phyloP scores from a whole-genome alignment of 176 grass and related monocot species.

The Carex myosuroides region DNA sequence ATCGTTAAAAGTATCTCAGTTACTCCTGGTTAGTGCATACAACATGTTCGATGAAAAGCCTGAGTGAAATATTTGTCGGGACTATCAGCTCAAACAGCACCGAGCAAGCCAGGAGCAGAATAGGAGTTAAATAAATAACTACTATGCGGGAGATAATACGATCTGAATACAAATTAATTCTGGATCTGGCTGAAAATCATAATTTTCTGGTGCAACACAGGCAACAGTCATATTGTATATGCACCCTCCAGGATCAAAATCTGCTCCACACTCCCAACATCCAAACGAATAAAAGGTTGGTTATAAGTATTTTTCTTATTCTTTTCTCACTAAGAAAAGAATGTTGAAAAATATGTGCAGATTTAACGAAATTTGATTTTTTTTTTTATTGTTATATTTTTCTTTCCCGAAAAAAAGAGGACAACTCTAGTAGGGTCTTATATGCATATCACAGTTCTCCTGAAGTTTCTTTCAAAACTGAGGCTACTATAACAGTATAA shows the following conservation, averaged over 20 bases:
- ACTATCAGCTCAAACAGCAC: neutral
- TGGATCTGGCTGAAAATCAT: neutral
- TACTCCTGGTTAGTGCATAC: neutral
- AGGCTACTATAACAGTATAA: no score
- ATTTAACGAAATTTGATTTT: neutral
- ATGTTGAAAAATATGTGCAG: neutral
- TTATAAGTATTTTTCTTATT: neutral
- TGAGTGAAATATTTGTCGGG: neutral
- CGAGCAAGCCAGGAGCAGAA: neutral
- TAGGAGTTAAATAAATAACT: neutral
- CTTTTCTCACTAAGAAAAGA: neutral
- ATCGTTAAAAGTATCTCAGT: no score
- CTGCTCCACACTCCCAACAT: no score
- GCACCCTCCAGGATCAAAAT: no score
- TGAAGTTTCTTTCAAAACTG: no score
- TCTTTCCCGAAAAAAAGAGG: neutral
- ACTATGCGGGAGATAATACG: neutral
- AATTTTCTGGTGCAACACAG: neutral
- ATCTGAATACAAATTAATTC: neutral
- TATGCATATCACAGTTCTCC: no score
- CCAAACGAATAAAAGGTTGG: neutral
- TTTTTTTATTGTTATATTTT: neutral
- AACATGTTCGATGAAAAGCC: neutral
- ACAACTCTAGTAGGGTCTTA: no score
- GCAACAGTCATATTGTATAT: neutral